phyloP scores from a whole-genome alignment of 1,284 basidiomycete genomes.

The Lentinus polychrous region DNA sequence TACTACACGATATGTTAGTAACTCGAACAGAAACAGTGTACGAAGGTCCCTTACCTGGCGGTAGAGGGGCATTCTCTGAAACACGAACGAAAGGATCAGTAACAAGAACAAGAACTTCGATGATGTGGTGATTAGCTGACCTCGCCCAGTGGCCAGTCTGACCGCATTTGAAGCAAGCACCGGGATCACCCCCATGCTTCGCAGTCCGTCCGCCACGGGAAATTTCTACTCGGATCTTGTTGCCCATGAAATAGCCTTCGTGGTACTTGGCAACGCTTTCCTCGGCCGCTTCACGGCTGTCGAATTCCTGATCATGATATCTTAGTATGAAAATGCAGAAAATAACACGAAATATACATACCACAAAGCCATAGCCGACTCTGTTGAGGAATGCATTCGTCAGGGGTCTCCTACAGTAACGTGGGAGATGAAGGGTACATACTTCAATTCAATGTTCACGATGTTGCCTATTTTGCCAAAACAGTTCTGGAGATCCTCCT shows the following conservation, averaged over 20 bases:
- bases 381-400: conserved; percentile 29
- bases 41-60: conserved; percentile 24
- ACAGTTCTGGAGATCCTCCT: conserved; percentile 76
- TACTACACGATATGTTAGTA: conserved; percentile 10
- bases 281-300: conserved; percentile 69
- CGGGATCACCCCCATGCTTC: conserved; percentile 70
- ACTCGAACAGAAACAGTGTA: neutral
- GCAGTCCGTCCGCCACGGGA: conserved; percentile 76
- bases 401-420: conserved; percentile 12
- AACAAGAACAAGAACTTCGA: conserved; percentile 4
- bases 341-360: conserved; percentile 31
- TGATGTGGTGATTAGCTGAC: conserved; percentile 31
- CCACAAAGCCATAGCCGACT: conserved; percentile 81
- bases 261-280: conserved; percentile 81
- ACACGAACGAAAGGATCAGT: conserved; percentile 8
- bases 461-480: conserved; percentile 81
- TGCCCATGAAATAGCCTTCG: conserved; percentile 83
- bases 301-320: conserved; percentile 59
- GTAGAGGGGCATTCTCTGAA: conserved; percentile 69
- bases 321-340: conserved; percentile 2
- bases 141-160: conserved; percentile 81
- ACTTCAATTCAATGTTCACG: conserved; percentile 75
- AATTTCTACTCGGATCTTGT: conserved; percentile 78
- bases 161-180: conserved; percentile 80
- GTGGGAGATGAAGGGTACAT: conserved; percentile 28